Base-by-base conservation (phyloP, 2,329 filamentous ascomycete species). In the Penicillium expansum region DNA sequence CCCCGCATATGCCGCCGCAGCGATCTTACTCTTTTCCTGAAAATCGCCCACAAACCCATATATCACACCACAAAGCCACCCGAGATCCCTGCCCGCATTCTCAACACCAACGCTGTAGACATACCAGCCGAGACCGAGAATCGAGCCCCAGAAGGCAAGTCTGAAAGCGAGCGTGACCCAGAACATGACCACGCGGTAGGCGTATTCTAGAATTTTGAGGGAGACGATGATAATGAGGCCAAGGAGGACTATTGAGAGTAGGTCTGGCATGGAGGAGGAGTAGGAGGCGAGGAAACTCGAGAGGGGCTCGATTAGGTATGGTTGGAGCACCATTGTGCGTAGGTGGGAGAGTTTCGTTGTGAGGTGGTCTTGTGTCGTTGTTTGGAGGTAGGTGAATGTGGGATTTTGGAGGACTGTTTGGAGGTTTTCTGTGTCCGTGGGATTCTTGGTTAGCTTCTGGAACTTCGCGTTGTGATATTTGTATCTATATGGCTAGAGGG, bases 171-270 rank as follows among this genome's bases (percentile, higher is more conserved):
- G 69, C n/a, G 83, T 79, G 51, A 91, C 83, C 85, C 91, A 91
- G 78, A 87, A 95, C 69, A 91, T 77, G 56, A 96, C 80, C 20
- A 91, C 76, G 58, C 90, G 83, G 59, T 86, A 85, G 18, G 91
- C 77, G 77, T 89, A 88, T 70, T 87, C 82, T 62, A 87, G 76
- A 41, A 94, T 78, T 62, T 84, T 83, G 57, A 87, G 74, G 13
- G 80, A 81, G 55, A 92, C 71, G 69, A 91, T 79, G 50, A 93
- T 73, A 54, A 86, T 75, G 30, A 86, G 64, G 43, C 87, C 74
- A 4, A 90, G 77, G 9, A 86, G 56, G 8, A 75, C 50, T 20
- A 77, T 61, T 13, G 74, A 72, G 43, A 71, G 42, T 30, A 78
- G 61, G 52, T 76, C 72, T 0, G 74, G 69, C 52, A 69, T 69